These are phyloP conservation scores for Cicer judaicum DNA, from an alignment of 306 rosid species.

Conservation along the genomic window DNA sequence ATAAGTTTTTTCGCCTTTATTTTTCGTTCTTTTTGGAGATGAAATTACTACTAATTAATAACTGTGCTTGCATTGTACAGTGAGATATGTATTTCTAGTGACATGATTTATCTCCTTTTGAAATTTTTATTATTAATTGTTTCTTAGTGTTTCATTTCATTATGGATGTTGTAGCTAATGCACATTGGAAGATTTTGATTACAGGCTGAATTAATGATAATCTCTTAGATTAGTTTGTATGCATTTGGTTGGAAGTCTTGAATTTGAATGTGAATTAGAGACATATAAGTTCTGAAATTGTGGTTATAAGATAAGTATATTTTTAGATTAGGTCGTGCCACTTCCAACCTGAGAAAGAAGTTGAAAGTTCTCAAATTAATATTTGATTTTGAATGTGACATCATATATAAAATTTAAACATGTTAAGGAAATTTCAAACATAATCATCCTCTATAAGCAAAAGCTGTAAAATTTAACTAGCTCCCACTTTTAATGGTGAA, in stretches of 20 bases:
- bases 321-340: too few species aligned
- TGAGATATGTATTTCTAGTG: constrained; percentile 56
- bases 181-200: too few species aligned
- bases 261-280: neutral
- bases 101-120: constrained; percentile 31
- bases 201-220: too few species aligned
- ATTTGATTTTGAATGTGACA: too few species aligned
- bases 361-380: too few species aligned
- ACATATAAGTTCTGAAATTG: neutral
- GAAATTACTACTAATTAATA: constrained; percentile 39
- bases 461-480: too few species aligned
- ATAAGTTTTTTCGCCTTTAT: constrained; percentile 41
- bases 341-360: too few species aligned
- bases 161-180: neutral
- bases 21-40: constrained; percentile 14
- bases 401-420: too few species aligned
- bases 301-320: neutral
- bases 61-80: constrained; percentile 58
- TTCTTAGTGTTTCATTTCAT: constrained; percentile 38
- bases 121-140: constrained; percentile 29
- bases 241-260: neutral
- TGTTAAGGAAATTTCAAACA: too few species aligned
- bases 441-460: too few species aligned
- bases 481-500: too few species aligned
- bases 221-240: neutral